Percentiles rank a stretch among this genome's conserved stretches.
phyloP scores from a whole-genome alignment of 2,329 filamentous ascomycete genomes.

The Aspergillus latus region DNA sequence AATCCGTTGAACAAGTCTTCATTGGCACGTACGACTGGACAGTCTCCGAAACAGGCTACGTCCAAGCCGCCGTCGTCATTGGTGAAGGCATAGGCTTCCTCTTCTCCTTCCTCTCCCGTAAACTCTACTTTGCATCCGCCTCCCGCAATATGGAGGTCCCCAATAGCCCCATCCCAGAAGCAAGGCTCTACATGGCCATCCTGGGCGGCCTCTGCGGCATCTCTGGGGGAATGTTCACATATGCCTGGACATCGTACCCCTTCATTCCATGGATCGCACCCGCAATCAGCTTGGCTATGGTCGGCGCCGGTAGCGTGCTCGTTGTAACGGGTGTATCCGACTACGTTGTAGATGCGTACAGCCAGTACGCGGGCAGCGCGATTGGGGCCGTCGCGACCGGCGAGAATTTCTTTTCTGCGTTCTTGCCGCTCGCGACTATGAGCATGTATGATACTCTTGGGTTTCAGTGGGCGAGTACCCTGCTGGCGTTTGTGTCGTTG shows the following conservation, averaged over 20 bases:
- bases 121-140: conserved; percentile 32
- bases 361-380: conserved; percentile 49
- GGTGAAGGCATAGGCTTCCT: conserved; percentile 44
- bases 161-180: conserved; percentile 45
- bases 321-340: conserved; percentile 51
- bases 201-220: conserved; percentile 36
- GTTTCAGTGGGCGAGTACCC: conserved; percentile 41
- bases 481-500: conserved; percentile 42
- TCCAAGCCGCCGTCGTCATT: conserved; percentile 44
- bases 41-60: conserved; percentile 36
- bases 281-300: conserved; percentile 35
- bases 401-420: conserved; percentile 46
- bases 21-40: conserved; percentile 32
- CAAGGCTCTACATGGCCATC: conserved; percentile 45
- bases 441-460: conserved; percentile 38
- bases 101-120: conserved; percentile 25
- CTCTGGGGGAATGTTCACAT: conserved; percentile 38
- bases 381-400: conserved; percentile 47
- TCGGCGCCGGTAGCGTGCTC: conserved; percentile 43
- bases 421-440: conserved; percentile 44
- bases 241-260: conserved; percentile 37
- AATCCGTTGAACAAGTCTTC: conserved; percentile 45
- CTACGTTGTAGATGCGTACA: conserved; percentile 52
- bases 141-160: conserved; percentile 41
- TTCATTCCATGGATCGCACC: conserved; percentile 39